Base-by-base conservation (phyloP, 1,284 basidiomycete genomes). In the Moesziomyces globuligerus region DNA sequence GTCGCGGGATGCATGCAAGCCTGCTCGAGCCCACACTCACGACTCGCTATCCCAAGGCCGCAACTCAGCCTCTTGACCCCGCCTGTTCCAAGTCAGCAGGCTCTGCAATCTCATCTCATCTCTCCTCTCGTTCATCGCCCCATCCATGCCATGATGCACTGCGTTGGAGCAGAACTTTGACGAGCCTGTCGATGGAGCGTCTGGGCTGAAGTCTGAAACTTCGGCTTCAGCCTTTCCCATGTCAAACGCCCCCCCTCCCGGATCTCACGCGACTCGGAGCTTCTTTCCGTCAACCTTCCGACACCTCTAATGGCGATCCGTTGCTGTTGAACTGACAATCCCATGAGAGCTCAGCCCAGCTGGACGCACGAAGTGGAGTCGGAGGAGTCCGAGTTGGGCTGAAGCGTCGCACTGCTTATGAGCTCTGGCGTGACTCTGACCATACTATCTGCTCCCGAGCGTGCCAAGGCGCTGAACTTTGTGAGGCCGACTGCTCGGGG, bases 1-100 rank as follows among this genome's bases (percentile, higher is more conserved):
- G 62, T 59, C 55, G 62, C 51, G 55, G 50, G 44, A 18, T 66
- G 56, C 55, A 66, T 66, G 62, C 50, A 54, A 17, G 13, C 21
- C 8, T 23, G 50, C 61, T 53, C 40, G 49, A 54, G 51, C 42
- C 20, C 43, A 53, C 34, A 46, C 28, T 15, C 41, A 15, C 39
- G 15, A 32, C 29, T 8, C 29, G 8, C 29, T 15, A 32, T 15
- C 10, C 3, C 15, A 39, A 39, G 37, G 11, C 8, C 29, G 18
- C n/a, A 39, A 11, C n/a, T 39, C 18, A 21, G 20, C 18, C 7
- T 32, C 29, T 8, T 32, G 36, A n/a, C n/a, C n/a, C n/a, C n/a
- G n/a, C n/a, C n/a, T n/a, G n/a, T n/a, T n/a, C n/a, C n/a, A n/a
- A n/a, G 32, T 34, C 32, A 34, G 32, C 32, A 4, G 10, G 15